Conservation (phyloP, 2,329 filamentous ascomycete genomes). For the Cladosporium colombiae region DNA sequence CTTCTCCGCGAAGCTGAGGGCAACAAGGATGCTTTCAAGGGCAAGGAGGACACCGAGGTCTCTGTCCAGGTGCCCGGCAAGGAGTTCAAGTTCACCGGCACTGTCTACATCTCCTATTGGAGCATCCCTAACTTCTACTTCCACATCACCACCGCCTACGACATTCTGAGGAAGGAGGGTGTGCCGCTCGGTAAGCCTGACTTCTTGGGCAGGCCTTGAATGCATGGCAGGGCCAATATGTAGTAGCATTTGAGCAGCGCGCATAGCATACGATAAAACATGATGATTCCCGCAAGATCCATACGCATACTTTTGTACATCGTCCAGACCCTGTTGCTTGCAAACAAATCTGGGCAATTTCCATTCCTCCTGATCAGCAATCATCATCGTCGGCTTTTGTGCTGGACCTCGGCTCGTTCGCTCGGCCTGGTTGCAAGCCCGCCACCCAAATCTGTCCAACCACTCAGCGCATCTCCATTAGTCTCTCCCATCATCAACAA, state of each 20-base stretch:
- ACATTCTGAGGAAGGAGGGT: constrained; percentile 61
- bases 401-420: constrained; percentile 11
- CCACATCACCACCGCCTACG: constrained; percentile 61
- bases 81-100: constrained; percentile 45
- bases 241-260: constrained; percentile 24
- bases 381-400: constrained; percentile 6
- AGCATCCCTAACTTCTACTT: constrained; percentile 65
- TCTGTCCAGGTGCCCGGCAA: constrained; percentile 35
- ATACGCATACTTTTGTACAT: not conserved
- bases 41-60: constrained; percentile 45
- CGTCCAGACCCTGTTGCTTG: not conserved
- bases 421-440: not conserved
- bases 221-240: not conserved
- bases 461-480: constrained; percentile 15
- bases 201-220: constrained; percentile 42
- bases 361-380: not conserved
- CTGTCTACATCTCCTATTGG: constrained; percentile 52
- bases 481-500: not conserved
- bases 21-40: constrained; percentile 46
- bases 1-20: constrained; percentile 45
- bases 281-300: not conserved
- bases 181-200: constrained; percentile 63
- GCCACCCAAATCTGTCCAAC: constrained; percentile 9
- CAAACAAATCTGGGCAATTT: not conserved
- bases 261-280: not conserved